A percentile compares a stretch with the other conserved stretches of the same genome.
phyloP scores from a whole-genome alignment of 140 eudicot genomes.

The Oenanthe javanica region DNA sequence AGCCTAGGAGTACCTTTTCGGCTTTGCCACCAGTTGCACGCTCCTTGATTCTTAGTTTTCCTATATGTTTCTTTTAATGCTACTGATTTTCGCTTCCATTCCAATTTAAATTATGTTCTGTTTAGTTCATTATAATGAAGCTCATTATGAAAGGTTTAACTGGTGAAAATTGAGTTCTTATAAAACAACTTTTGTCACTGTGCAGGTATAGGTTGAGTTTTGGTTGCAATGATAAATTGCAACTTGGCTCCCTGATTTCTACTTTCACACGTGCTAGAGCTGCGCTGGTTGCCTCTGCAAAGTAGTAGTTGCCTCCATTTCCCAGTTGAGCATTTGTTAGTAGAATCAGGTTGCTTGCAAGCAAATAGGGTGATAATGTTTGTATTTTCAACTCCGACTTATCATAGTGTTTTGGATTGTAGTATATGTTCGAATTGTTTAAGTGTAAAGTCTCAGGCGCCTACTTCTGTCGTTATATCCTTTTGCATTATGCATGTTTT shows the following conservation, averaged over 20 bases:
- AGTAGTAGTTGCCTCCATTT: slow-evolving; percentile 24
- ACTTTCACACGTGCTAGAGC: slow-evolving; percentile 82
- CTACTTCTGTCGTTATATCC: neutral
- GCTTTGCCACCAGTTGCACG: no score
- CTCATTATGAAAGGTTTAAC: neutral
- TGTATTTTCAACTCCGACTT: neutral
- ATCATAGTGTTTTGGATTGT: neutral
- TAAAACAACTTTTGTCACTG: neutral
- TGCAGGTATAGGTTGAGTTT: slow-evolving; percentile 91
- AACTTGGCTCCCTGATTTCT: slow-evolving; percentile 77
- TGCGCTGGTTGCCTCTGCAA: slow-evolving; percentile 89
- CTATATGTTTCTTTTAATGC: neutral
- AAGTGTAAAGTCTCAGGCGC: neutral
- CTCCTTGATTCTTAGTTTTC: no score
- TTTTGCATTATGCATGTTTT: neutral
- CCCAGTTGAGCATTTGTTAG: neutral
- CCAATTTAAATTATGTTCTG: neutral
- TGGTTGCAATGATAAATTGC: slow-evolving; percentile 91
- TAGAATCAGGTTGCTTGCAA: neutral
- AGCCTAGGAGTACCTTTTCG: no score
- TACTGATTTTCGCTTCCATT: neutral
- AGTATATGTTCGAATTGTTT: neutral
- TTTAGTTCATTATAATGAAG: neutral
- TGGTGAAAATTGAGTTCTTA: neutral
- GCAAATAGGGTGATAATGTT: neutral